A percentile compares a stretch with the other conserved stretches of the same genome.
phyloP scores from a whole-genome alignment of 2,329 filamentous ascomycete species.

The Fusarium sp. region DNA sequence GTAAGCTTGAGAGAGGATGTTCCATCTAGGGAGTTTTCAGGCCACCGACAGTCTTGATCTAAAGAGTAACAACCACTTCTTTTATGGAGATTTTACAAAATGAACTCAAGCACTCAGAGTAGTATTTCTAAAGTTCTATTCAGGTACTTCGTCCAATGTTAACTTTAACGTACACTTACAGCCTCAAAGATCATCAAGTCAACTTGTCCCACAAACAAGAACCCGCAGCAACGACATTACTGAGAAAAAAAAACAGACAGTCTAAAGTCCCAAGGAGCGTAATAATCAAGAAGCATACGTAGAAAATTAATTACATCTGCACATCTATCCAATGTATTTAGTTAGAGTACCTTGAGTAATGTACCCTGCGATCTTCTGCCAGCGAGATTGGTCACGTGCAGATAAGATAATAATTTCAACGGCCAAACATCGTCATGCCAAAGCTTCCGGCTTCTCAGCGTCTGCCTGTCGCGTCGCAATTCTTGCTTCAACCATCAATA shows the following conservation, averaged over 20 bases:
- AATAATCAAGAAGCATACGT: not conserved
- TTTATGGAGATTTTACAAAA: not conserved
- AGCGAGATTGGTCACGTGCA: slow-evolving; percentile 42
- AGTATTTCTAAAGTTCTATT: no score
- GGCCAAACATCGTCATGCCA: slow-evolving; percentile 37
- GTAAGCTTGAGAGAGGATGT: slow-evolving; percentile 3
- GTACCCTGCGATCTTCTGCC: no score
- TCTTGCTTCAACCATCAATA: slow-evolving; percentile 14
- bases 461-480: slow-evolving; percentile 27
- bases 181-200: not conserved
- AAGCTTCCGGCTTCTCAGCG: slow-evolving; percentile 17
- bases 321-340: no score
- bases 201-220: not conserved
- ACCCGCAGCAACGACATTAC: not conserved
- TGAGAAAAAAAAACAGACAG: no score
- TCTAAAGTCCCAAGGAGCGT: not conserved
- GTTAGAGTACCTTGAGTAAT: no score
- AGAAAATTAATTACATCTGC: not conserved
- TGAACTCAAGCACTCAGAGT: not conserved
- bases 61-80: not conserved
- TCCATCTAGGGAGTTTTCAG: not conserved
- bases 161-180: not conserved
- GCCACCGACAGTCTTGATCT: not conserved
- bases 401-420: slow-evolving; percentile 44
- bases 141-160: not conserved